These are phyloP conservation scores for Metschnikowia gelsemii DNA, from an alignment of 805 yeast genomes.

Conservation along the genomic window DNA sequence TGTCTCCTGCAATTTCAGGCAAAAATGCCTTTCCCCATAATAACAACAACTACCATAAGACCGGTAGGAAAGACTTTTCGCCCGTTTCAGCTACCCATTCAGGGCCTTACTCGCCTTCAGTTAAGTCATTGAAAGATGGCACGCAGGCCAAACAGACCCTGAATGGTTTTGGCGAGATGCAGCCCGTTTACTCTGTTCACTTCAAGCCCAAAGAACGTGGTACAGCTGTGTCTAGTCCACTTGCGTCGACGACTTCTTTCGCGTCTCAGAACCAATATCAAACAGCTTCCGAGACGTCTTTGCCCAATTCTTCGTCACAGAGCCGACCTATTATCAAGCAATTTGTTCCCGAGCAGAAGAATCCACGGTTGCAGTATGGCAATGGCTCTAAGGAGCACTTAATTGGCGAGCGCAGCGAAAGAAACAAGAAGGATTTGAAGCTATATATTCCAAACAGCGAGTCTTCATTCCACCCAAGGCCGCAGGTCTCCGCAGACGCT, in stretches of 20 bases:
- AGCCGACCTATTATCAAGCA: slow-evolving; percentile 4
- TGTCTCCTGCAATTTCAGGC: slow-evolving; percentile 4
- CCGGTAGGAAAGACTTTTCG: not conserved
- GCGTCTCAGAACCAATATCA: not conserved
- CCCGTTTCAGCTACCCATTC: not conserved
- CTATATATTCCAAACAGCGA: slow-evolving; percentile 15
- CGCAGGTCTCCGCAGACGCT: slow-evolving; percentile 1
- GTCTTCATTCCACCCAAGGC: slow-evolving; percentile 3
- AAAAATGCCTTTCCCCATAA: not conserved
- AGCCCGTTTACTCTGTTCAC: slow-evolving; percentile 1
- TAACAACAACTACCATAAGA: not conserved
- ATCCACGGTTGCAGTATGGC: slow-evolving; percentile 4
- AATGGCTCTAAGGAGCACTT: slow-evolving; percentile 1
- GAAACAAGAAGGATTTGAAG: slow-evolving; percentile 19
- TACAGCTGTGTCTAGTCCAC: not conserved
- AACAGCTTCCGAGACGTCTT: slow-evolving; percentile 4
- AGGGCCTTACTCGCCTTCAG: not conserved
- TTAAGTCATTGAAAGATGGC: not conserved
- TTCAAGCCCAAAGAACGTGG: slow-evolving; percentile 2
- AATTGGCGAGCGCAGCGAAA: not conserved
- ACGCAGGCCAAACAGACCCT: slow-evolving; percentile 2
- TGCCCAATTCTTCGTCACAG: not conserved
- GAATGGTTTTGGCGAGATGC: slow-evolving; percentile 1
- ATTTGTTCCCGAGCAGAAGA: slow-evolving; percentile 6
- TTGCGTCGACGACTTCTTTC: not conserved